These are phyloP conservation scores for Exserohilum rostratum DNA, from an alignment of 2,329 filamentous ascomycete genomes.

Conservation along the genomic window DNA sequence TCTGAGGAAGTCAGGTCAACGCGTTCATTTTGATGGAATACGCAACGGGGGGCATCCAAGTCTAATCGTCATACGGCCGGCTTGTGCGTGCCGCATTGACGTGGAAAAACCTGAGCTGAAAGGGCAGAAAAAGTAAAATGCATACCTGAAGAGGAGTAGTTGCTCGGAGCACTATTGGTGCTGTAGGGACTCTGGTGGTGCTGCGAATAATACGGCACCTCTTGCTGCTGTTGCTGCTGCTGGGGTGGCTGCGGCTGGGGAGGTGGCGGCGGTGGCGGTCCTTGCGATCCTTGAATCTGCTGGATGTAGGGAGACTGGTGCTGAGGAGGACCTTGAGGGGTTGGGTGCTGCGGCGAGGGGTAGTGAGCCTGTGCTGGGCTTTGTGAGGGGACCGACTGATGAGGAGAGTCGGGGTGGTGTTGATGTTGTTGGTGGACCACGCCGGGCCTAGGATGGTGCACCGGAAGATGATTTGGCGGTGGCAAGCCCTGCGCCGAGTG, in stretches of 20 bases:
- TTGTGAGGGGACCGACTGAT: constrained; percentile 65
- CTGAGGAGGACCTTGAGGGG: constrained; percentile 59
- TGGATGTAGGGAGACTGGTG: constrained; percentile 69
- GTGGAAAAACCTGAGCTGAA: constrained; percentile 6
- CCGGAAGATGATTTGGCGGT: constrained; percentile 59
- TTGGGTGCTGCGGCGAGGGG: constrained; percentile 69
- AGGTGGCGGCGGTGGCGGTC: constrained; percentile 60
- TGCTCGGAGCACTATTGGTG: constrained; percentile 78
- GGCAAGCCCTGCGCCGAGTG: constrained; percentile 77
- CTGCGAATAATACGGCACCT: constrained; percentile 75
- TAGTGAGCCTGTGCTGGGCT: constrained; percentile 65
- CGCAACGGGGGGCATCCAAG: constrained; percentile 8
- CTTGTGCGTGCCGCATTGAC: constrained; percentile 8
- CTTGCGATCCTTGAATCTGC: constrained; percentile 66
- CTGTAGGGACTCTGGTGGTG: constrained; percentile 87
- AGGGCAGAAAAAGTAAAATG: constrained; percentile 18
- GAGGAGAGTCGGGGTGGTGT: constrained; percentile 67
- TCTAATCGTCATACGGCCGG: constrained; percentile 10
- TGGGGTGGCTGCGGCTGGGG: constrained; percentile 1
- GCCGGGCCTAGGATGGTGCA: constrained; percentile 73
- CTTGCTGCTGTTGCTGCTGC: constrained; percentile 58
- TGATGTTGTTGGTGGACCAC: constrained; percentile 63
- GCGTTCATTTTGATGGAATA: constrained; percentile 10
- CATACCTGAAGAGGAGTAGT: constrained; percentile 75
- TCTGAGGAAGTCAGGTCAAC: constrained; percentile 63